Percentiles rank a stretch among this genome's conserved stretches.
phyloP scores from a whole-genome alignment of 495 filamentous ascomycete species.

The Lichina pygmaea region DNA sequence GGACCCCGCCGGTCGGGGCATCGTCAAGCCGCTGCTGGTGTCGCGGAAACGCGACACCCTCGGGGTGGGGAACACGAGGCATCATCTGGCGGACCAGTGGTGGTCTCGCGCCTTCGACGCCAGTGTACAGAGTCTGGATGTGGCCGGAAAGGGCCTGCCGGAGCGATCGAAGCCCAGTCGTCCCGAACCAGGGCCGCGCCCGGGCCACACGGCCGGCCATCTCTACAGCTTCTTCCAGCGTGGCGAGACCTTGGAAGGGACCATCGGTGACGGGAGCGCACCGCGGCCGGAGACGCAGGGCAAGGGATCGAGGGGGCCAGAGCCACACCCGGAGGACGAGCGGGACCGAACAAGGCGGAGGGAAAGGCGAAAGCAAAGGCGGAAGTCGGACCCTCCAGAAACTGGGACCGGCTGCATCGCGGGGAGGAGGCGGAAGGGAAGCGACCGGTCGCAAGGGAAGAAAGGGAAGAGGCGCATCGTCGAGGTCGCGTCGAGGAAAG shows the following conservation, averaged over 20 bases:
- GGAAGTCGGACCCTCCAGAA: neutral
- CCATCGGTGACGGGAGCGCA: conserved; percentile 13
- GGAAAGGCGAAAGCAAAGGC: neutral
- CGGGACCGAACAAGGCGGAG: neutral
- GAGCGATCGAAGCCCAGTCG: conserved; percentile 5
- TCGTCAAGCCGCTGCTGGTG: conserved; percentile 40
- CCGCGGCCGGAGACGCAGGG: neutral
- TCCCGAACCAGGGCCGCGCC: conserved; percentile 15
- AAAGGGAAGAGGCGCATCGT: neutral
- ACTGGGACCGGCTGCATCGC: neutral
- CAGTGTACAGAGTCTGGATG: conserved; percentile 43
- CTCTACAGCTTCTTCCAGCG: conserved; percentile 63
- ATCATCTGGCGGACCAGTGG: conserved; percentile 41
- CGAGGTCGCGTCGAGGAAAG: neutral
- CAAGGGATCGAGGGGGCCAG: neutral
- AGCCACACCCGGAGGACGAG: neutral
- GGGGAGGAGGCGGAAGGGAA: neutral
- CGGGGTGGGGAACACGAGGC: conserved; percentile 39
- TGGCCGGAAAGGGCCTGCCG: conserved; percentile 10
- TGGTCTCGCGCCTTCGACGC: conserved; percentile 63
- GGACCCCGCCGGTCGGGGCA: conserved; percentile 37
- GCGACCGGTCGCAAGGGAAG: neutral
- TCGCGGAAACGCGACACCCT: conserved; percentile 38
- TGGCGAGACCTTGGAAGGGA: conserved; percentile 47
- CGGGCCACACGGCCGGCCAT: conserved; percentile 14